Evolutionary conservation across 2,329 filamentous ascomycete species (phyloP).

Genomic region (Aspergillus sclerotialis): DNA sequence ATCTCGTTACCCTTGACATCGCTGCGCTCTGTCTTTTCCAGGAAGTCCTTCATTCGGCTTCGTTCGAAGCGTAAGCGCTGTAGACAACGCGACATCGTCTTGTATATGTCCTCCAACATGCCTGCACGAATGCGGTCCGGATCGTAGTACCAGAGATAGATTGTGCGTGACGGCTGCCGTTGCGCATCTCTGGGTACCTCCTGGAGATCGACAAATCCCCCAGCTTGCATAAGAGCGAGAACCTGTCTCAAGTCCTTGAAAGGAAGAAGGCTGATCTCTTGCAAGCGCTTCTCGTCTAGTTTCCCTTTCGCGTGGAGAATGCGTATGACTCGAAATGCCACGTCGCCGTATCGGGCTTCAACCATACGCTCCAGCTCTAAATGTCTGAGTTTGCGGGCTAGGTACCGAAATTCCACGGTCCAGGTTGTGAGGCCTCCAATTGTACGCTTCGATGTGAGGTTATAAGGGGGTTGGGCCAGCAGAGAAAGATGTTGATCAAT

Average conservation of each 20-base stretch:
- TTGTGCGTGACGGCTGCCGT: constrained; percentile 71
- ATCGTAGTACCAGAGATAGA: constrained; percentile 92
- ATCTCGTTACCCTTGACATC: constrained; percentile 82
- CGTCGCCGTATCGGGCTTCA: constrained; percentile 65
- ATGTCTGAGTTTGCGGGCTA: constrained; percentile 65
- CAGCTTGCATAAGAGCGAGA: constrained; percentile 77
- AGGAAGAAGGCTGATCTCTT: constrained; percentile 72
- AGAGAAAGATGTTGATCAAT: constrained; percentile 40
- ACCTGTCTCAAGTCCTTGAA: constrained; percentile 79
- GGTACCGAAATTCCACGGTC: constrained; percentile 72
- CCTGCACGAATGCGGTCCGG: constrained; percentile 61
- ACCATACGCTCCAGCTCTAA: constrained; percentile 77
- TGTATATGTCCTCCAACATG: constrained; percentile 76
- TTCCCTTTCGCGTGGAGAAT: constrained; percentile 83
- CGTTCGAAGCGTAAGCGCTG: constrained; percentile 75
- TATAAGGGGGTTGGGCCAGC: constrained; percentile 39
- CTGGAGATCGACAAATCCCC: constrained; percentile 82
- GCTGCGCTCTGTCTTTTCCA: constrained; percentile 74
- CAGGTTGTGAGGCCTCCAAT: constrained; percentile 61
- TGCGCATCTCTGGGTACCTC: constrained; percentile 86
- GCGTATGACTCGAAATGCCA: constrained; percentile 74
- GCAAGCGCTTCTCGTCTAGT: constrained; percentile 86
- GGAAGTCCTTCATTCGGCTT: constrained; percentile 61
- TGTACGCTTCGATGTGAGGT: constrained; percentile 28
- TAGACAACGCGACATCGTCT: constrained; percentile 77